These are phyloP conservation scores for Xylariaceae sp. DNA, from an alignment of 2,329 filamentous ascomycete species.

Conservation along the genomic window DNA sequence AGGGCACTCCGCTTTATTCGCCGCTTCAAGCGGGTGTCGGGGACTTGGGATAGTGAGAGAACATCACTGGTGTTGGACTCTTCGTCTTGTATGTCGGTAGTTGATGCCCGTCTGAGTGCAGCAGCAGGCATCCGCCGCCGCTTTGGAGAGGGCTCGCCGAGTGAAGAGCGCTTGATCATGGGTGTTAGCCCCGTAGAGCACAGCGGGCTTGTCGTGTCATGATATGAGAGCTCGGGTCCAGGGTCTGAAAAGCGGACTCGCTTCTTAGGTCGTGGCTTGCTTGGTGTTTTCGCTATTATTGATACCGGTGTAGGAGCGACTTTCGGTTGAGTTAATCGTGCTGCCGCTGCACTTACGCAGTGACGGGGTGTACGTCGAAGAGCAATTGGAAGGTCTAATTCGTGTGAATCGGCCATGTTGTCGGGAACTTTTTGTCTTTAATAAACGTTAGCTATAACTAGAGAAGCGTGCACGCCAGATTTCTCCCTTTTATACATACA, in stretches of 20 bases:
- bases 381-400: slow-evolving; percentile 58
- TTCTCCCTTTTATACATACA: background rate
- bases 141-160: slow-evolving; percentile 46
- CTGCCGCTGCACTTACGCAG: slow-evolving; percentile 35
- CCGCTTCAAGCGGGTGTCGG: slow-evolving; percentile 59
- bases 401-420: slow-evolving; percentile 30
- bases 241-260: slow-evolving; percentile 67
- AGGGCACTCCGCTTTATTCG: slow-evolving; percentile 62
- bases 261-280: slow-evolving; percentile 48
- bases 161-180: slow-evolving; percentile 59
- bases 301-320: slow-evolving; percentile 25
- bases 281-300: slow-evolving; percentile 38
- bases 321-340: slow-evolving; percentile 29
- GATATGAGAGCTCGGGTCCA: slow-evolving; percentile 46
- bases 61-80: slow-evolving; percentile 46
- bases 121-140: slow-evolving; percentile 52
- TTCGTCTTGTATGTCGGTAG: slow-evolving; percentile 24
- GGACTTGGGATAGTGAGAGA: slow-evolving; percentile 59
- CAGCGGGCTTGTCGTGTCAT: slow-evolving; percentile 29
- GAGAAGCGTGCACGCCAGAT: background rate
- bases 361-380: slow-evolving; percentile 60
- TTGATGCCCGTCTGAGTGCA: slow-evolving; percentile 10
- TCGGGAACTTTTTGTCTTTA: slow-evolving; percentile 7
- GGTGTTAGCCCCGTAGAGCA: slow-evolving; percentile 63
- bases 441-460: background rate